Base-by-base conservation (phyloP, 2,329 filamentous ascomycete genomes). In the Trichoderma breve region DNA sequence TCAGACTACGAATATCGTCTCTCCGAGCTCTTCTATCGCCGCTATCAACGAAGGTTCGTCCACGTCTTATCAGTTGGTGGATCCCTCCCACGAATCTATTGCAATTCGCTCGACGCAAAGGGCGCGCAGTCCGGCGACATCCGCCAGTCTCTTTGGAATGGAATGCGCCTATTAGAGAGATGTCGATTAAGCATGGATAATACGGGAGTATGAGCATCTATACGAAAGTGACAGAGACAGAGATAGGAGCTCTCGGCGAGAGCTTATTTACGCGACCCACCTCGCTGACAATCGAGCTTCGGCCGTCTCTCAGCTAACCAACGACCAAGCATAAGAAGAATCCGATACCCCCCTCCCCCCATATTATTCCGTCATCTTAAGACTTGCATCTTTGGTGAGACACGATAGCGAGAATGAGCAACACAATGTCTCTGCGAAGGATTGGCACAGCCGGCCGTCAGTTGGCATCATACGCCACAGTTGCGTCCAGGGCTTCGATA, bases 401-500 rank as follows among this genome's bases (percentile, higher is more conserved):
- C 66, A 70, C 39, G 6, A 24, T 2, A 21, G n/a, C 21, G 14
- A 8, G 58, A 34, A 21, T 15, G 6, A 14, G n/a, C n/a, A 39
- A 26, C n/a, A 61, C 57, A 68, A 70, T 70, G 67, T 51, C 67
- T 53, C 21, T 62, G 36, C 39, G 26, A 28, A 51, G 15, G 26
- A 7, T 61, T 36, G 51, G 68, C 8, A 32, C 51, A n/a, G 26
- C 67, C 30, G 36, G 63, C 43, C 64, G 71, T 15, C 71, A 69
- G 58, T 28, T 63, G 58, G 71, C 71, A 14, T 69, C 71, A 47
- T 72, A 72, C 32, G 71, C 71, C 57, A 72, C 71, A 8, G 14
- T 69, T 18, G 53, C 71, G 47, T 69, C 71, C 18, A 69, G 51
- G 26, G 71, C 64, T n/a, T 62, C 58, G 30, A 69, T 72, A 64